Percentiles rank a stretch among this genome's conserved stretches.
phyloP scores from a whole-genome alignment of 305 asterid genomes.

The Ajuga reptans region DNA sequence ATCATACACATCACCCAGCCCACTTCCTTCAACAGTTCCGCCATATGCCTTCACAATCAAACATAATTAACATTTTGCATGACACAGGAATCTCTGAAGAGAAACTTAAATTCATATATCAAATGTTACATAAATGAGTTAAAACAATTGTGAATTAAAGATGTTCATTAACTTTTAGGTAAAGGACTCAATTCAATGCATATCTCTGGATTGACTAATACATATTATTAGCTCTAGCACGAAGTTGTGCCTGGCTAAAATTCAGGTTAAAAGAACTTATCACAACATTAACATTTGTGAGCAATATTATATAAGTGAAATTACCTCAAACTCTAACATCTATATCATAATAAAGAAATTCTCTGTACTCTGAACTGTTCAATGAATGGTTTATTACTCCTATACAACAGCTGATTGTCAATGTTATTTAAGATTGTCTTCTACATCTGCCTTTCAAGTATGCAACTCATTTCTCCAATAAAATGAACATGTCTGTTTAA shows the following conservation, averaged over 20 bases:
- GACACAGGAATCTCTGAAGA: not conserved
- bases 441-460: not conserved
- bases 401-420: not conserved
- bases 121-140: not conserved
- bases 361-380: not conserved
- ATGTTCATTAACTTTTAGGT: slow-evolving; percentile 6
- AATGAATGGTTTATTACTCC: not conserved
- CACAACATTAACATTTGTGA: not conserved
- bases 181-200: not conserved
- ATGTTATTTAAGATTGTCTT: not conserved
- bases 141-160: not conserved
- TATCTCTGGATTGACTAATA: not conserved
- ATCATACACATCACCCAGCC: slow-evolving; percentile 63
- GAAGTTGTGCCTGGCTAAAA: not conserved
- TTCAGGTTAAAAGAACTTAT: not conserved
- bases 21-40: slow-evolving; percentile 76
- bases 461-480: not conserved
- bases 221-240: not conserved
- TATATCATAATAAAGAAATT: not conserved
- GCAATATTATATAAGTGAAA: not conserved
- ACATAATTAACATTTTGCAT: slow-evolving; percentile 10
- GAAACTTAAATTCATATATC: not conserved
- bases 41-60: slow-evolving; percentile 60
- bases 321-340: not conserved
- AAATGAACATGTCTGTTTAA: not conserved